phyloP scores from a whole-genome alignment of 2,329 filamentous ascomycete species.

The Fusarium hostae region DNA sequence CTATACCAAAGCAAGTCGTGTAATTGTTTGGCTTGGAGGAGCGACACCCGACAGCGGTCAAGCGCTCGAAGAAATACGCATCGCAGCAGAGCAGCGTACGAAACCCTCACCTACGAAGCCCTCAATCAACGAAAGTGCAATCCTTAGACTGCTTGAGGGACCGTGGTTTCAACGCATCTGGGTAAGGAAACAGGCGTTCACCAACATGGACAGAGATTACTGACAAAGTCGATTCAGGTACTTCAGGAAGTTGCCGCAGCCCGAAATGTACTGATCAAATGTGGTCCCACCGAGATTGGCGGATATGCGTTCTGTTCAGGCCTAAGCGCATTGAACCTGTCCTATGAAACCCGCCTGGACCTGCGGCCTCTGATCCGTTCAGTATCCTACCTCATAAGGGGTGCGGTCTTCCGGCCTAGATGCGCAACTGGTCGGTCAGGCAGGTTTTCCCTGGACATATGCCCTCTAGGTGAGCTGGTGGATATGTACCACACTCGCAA shows the following conservation, averaged over 20 bases:
- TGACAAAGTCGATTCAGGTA: not conserved
- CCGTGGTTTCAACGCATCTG: not conserved
- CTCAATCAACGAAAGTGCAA: fast-evolving
- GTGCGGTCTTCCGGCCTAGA: not conserved
- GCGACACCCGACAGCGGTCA: not conserved
- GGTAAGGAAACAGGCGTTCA: not conserved
- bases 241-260: conserved; percentile 1
- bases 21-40: not conserved
- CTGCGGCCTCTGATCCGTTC: not conserved
- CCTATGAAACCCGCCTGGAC: fast-evolving
- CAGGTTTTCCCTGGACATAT: not conserved
- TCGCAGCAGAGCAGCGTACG: not conserved
- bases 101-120: no score
- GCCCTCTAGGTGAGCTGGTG: not conserved
- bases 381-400: not conserved
- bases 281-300: not conserved
- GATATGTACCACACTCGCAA: not conserved
- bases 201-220: no score
- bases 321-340: not conserved
- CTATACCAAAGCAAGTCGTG: not conserved
- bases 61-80: not conserved
- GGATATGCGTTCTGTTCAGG: not conserved
- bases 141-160: not conserved
- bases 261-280: not conserved
- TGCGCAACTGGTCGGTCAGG: not conserved